Conservation (phyloP, 306 rosid genomes). For the Fagus sylvatica region DNA sequence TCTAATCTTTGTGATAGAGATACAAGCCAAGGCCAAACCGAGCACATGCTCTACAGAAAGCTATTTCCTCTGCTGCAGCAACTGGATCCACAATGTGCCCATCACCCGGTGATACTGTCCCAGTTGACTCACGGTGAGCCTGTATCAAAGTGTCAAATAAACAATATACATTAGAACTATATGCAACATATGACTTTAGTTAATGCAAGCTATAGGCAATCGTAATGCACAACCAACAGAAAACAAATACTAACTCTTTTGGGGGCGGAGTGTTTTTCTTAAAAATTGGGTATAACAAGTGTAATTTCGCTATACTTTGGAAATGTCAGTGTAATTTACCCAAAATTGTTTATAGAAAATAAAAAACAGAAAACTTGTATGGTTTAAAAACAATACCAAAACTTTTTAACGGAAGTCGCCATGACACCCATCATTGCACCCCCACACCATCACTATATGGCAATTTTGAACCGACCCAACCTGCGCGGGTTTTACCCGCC, state of each 20-base stretch:
- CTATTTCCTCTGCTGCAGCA: conserved; percentile 93
- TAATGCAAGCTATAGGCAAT: background rate
- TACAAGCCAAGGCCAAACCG: conserved; percentile 98
- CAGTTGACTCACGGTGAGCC: conserved; percentile 96
- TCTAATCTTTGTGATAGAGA: conserved; percentile 77
- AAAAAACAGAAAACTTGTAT: too few relatives aligned
- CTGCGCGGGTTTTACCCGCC: too few relatives aligned
- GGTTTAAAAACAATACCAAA: too few relatives aligned
- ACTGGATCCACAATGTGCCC: conserved; percentile 67
- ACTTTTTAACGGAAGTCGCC: too few relatives aligned
- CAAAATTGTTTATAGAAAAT: too few relatives aligned
- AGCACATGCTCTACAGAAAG: conserved; percentile 96
- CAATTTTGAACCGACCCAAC: too few relatives aligned
- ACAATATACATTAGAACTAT: background rate
- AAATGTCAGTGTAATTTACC: too few relatives aligned
- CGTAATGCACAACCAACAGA: background rate
- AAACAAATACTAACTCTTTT: background rate
- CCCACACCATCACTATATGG: too few relatives aligned
- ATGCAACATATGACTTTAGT: background rate
- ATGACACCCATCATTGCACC: too few relatives aligned
- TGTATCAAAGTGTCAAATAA: conserved; percentile 23
- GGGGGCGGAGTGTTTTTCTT: background rate
- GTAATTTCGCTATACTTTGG: too few relatives aligned
- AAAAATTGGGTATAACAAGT: too few relatives aligned
- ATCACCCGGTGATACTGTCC: conserved; percentile 65